Evolutionary conservation across 169 alveolate species (phyloP).

Genomic region (Plasmodium yoelii): DNA sequence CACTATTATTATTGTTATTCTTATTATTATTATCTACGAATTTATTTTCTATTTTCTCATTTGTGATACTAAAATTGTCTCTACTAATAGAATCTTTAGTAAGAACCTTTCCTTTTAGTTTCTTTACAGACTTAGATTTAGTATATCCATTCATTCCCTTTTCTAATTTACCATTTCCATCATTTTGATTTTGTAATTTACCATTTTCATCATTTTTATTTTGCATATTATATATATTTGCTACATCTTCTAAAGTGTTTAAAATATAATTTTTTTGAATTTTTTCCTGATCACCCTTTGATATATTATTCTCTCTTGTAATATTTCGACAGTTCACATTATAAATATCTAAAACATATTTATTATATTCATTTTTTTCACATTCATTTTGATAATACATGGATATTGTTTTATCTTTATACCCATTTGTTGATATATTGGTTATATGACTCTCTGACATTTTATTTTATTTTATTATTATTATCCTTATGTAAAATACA

Average conservation of each 20-base stretch:
- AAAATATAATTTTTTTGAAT: slow-evolving; percentile 19
- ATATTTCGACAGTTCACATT: not conserved
- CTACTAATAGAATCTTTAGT: no score
- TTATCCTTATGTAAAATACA: no score
- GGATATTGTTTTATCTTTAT: not conserved
- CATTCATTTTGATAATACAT: not conserved
- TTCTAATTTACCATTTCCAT: not conserved
- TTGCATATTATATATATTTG: slow-evolving; percentile 12
- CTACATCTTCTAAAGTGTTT: slow-evolving; percentile 40
- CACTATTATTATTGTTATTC: no score
- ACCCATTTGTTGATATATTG: slow-evolving; percentile 1
- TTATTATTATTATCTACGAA: no score
- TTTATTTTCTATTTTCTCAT: no score
- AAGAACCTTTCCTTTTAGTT: no score
- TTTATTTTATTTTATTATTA: not conserved
- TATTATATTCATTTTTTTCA: slow-evolving; percentile 26
- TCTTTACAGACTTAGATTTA: no score
- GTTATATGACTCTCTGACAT: slow-evolving; percentile 32
- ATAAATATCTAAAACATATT: slow-evolving; percentile 14
- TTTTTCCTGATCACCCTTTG: slow-evolving; percentile 10
- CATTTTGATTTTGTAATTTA: not conserved
- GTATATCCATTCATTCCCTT: no score
- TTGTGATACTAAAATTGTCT: no score
- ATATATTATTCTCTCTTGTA: not conserved
- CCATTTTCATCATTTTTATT: slow-evolving; percentile 26